Evolutionary conservation across 2,329 filamentous ascomycete species (phyloP).

Genomic region (Cercospora canescens): DNA sequence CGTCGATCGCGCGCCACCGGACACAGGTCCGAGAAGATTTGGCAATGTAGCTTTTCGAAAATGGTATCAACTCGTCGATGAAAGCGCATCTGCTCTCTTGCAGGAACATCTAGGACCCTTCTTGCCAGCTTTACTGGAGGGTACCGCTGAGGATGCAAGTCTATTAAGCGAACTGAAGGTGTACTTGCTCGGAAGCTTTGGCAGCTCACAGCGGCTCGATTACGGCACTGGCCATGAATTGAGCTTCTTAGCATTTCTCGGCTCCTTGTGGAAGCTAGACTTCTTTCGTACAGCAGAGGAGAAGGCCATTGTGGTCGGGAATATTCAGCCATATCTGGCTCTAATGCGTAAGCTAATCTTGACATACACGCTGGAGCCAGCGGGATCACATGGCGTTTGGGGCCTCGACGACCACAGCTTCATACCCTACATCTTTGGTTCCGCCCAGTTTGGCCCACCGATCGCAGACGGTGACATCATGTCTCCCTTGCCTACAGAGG

Average conservation of each 20-base stretch:
- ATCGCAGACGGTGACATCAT: constrained; percentile 58
- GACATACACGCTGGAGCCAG: constrained; percentile 90
- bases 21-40: constrained; percentile 82
- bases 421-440: constrained; percentile 90
- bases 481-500: constrained; percentile 68
- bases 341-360: constrained; percentile 81
- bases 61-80: constrained; percentile 73
- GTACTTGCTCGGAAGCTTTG: constrained; percentile 85
- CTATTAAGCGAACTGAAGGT: constrained; percentile 62
- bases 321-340: constrained; percentile 82
- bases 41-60: constrained; percentile 87
- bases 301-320: constrained; percentile 74
- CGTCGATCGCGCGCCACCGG: constrained; percentile 77
- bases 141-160: constrained; percentile 36
- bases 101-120: constrained; percentile 18
- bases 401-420: constrained; percentile 98
- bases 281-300: constrained; percentile 72
- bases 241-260: constrained; percentile 90
- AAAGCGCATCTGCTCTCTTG: constrained; percentile 55
- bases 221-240: constrained; percentile 97
- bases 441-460: constrained; percentile 80
- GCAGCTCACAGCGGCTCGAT: constrained; percentile 84
- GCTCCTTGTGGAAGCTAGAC: constrained; percentile 85
- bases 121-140: constrained; percentile 36
- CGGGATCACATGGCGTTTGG: constrained; percentile 96